Base-by-base conservation (phyloP, 1,139 yeast species). In the Pichia cactophila region DNA sequence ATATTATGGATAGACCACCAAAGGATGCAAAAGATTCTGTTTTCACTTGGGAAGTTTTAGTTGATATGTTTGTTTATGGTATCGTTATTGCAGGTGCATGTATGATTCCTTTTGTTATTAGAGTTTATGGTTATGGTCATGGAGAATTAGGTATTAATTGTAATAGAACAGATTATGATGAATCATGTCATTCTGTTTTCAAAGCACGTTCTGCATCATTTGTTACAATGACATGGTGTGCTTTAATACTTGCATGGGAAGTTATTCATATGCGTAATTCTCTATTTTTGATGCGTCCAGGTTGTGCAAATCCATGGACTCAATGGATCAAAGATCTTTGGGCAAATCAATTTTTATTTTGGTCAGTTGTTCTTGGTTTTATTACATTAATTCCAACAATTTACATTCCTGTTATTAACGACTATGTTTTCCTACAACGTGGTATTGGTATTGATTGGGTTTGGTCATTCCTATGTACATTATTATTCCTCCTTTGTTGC, bases 171-270 rank as follows among this genome's bases (percentile, higher is more conserved):
- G 71, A 68, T 55, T 66, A 66, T 49, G 73, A 66, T 3, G 72
- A 67, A 4, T 45, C 69, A 1, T 89, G 96, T 69, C 62, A 69
- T 44, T 69, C 74, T 56, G 96, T 89, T 6, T 87, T 83, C 70
- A 73, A 79, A 60, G 90, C 92, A 3, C 80, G 97, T 63, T 80
- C 96, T 2, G 79, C 86, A 4, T 77, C 94, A 0, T 89, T 89
- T 69, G 87, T 86, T 4, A 80, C 83, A 7, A 83, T 89, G 83
- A 88, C 96, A 1, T 89, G 96, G 96, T 80, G 94, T 69, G 85
- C 95, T 4, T 75, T 89, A 54, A 68, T 89, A 31, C 72, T 87
- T 50, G 96, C 96, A 2, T 88, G 95, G 95, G 96, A 88, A 68
- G 89, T 90, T 61, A 75, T 87, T 52, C 94, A 87, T 63, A 73